Evolutionary conservation across 106 monocot species (phyloP).

Genomic region (Acorus gramineus): DNA sequence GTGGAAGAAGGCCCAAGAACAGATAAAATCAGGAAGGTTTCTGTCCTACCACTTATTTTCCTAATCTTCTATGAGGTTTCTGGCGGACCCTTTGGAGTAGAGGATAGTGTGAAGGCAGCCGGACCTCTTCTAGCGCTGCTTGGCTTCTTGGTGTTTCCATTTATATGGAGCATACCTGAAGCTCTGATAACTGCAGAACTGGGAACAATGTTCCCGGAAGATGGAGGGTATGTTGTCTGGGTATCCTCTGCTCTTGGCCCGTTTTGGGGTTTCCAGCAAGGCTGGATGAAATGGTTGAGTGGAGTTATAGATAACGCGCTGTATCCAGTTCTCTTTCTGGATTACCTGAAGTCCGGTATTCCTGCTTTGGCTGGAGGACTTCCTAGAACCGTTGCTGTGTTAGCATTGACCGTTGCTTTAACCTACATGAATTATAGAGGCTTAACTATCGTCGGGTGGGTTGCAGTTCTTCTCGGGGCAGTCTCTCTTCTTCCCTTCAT

Average conservation of each 20-base stretch:
- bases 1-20: slow-evolving; percentile 9
- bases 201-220: slow-evolving; percentile 75
- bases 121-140: slow-evolving; percentile 53
- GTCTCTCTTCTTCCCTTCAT: slow-evolving; percentile 55
- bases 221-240: slow-evolving; percentile 74
- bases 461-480: slow-evolving; percentile 46
- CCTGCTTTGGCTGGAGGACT: slow-evolving; percentile 40
- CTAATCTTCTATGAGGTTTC: slow-evolving; percentile 78
- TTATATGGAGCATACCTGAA: slow-evolving; percentile 80
- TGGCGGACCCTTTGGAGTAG: slow-evolving; percentile 64
- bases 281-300: slow-evolving; percentile 81
- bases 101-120: slow-evolving; percentile 60
- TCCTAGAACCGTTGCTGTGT: slow-evolving; percentile 27
- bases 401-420: slow-evolving; percentile 32
- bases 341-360: slow-evolving; percentile 53
- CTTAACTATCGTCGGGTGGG: slow-evolving; percentile 60
- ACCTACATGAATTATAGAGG: slow-evolving; percentile 69
- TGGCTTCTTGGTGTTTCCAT: slow-evolving; percentile 57
- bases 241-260: slow-evolving; percentile 53
- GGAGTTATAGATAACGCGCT: slow-evolving; percentile 78
- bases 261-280: slow-evolving; percentile 73
- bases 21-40: slow-evolving; percentile 30
- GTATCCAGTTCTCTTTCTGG: slow-evolving; percentile 60
- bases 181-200: slow-evolving; percentile 66
- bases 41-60: slow-evolving; percentile 54